phyloP scores from a whole-genome alignment of 192 early-diverging fungal species.

The Ambispora gerdemannii region DNA sequence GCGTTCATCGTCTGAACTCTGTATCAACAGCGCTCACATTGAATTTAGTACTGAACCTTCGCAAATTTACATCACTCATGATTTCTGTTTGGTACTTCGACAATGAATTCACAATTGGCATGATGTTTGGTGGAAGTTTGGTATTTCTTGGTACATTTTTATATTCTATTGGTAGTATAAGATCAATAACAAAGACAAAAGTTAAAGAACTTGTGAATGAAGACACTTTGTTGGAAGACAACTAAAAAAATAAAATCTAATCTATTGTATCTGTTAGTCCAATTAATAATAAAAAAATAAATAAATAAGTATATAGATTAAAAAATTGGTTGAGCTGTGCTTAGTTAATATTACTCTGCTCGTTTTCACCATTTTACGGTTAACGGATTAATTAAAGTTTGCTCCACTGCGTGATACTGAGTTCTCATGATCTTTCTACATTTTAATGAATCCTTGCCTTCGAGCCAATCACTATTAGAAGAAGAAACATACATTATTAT shows the following conservation, averaged over 20 bases:
- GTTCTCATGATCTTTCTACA: constrained; percentile 70
- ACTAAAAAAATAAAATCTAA: too few relatives aligned
- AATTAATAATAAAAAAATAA: too few relatives aligned
- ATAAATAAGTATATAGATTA: too few relatives aligned
- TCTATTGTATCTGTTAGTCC: too few relatives aligned
- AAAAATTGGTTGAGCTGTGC: too few relatives aligned
- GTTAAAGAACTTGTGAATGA: too few relatives aligned
- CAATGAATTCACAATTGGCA: constrained; percentile 66
- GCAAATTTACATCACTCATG: constrained; percentile 80
- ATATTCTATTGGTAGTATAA: constrained; percentile 48
- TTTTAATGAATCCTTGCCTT: constrained; percentile 61
- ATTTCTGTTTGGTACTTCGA: constrained; percentile 78
- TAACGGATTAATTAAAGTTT: constrained; percentile 67
- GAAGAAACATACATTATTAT: background rate
- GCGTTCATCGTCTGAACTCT: constrained; percentile 77
- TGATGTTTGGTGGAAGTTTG: constrained; percentile 64
- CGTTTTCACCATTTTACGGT: constrained; percentile 76
- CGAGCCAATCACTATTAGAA: constrained; percentile 71
- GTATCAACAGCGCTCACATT: constrained; percentile 77
- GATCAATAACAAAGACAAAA: too few relatives aligned
- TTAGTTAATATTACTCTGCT: too few relatives aligned
- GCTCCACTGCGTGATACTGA: constrained; percentile 79
- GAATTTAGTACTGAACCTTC: constrained; percentile 81
- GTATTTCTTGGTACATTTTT: constrained; percentile 80
- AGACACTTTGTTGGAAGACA: too few relatives aligned